phyloP scores from a whole-genome alignment of 2,329 filamentous ascomycete genomes.

The Teratosphaeria gauchensis region DNA sequence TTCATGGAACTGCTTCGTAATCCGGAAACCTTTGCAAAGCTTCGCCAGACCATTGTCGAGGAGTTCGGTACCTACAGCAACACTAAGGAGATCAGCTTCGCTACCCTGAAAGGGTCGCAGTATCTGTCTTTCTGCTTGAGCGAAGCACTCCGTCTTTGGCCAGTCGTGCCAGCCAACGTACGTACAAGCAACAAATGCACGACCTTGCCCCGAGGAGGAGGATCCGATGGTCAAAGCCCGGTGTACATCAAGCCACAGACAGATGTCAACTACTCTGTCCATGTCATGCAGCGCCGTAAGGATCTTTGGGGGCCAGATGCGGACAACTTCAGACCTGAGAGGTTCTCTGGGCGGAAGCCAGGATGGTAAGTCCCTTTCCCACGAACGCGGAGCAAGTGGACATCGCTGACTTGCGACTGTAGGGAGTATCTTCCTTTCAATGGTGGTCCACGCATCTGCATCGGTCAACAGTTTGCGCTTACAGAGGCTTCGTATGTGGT shows the following conservation, averaged over 20 bases:
- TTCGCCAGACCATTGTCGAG: constrained; percentile 41
- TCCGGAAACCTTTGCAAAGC: constrained; percentile 38
- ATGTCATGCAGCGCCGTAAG: constrained; percentile 28
- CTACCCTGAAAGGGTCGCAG: constrained; percentile 60
- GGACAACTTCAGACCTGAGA: constrained; percentile 28
- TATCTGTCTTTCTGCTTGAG: constrained; percentile 45
- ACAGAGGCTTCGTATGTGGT: constrained; percentile 37
- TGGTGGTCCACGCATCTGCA: constrained; percentile 60
- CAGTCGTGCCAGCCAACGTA: constrained; percentile 67
- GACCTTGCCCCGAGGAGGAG: constrained; percentile 57
- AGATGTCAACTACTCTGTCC: constrained; percentile 23
- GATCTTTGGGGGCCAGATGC: constrained; percentile 32
- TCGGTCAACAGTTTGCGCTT: constrained; percentile 66
- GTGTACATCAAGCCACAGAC: constrained; percentile 36
- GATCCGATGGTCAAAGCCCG: constrained; percentile 44
- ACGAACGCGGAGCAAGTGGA: no score
- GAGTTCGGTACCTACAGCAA: constrained; percentile 37
- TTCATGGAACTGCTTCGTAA: constrained; percentile 43
- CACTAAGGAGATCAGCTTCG: constrained; percentile 38
- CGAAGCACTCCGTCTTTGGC: constrained; percentile 60
- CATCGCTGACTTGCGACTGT: no score
- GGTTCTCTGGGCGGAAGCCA: constrained; percentile 20
- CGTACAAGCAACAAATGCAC: constrained; percentile 64
- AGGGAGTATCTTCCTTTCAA: constrained; percentile 24
- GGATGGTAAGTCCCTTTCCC: constrained; percentile 16